Conservation (phyloP, 1,284 basidiomycete genomes). For the Puccinia coronata region DNA sequence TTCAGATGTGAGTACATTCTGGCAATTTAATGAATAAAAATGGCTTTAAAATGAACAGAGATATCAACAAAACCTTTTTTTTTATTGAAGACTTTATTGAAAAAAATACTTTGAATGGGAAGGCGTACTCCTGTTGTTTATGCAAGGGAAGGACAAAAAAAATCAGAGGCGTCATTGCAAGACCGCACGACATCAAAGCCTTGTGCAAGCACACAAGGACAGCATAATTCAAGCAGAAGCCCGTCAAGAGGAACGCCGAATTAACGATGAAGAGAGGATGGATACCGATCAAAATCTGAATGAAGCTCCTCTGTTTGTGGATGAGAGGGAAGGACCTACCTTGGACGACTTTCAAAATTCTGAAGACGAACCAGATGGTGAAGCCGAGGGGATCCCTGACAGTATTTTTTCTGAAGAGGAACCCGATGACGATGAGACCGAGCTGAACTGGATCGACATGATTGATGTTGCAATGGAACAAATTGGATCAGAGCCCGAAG, state of each 20-base stretch:
- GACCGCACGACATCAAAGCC: not conserved
- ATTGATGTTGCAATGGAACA: not conserved
- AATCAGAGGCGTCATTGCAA: not conserved
- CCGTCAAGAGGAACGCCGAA: no score
- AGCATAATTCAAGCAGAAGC: not conserved
- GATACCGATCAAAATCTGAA: not conserved
- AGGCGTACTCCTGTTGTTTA: not conserved
- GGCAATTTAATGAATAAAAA: not conserved
- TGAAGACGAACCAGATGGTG: not conserved
- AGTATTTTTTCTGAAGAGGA: no score
- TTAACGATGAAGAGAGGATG: not conserved
- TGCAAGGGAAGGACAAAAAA: not conserved
- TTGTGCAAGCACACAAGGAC: not conserved
- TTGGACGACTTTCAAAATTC: not conserved
- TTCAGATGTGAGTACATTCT: not conserved
- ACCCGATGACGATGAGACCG: not conserved
- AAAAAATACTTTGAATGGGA: not conserved
- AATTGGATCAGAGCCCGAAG: not conserved
- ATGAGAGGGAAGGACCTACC: not conserved
- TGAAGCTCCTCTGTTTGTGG: not conserved
- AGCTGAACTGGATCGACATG: not conserved
- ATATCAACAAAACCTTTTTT: no score
- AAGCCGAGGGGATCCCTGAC: no score
- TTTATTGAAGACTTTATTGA: constrained; percentile 12
- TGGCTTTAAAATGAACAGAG: no score